These are phyloP conservation scores for Coemansia sp. DNA, from an alignment of 371 early-diverging fungal genomes.

Conservation along the genomic window DNA sequence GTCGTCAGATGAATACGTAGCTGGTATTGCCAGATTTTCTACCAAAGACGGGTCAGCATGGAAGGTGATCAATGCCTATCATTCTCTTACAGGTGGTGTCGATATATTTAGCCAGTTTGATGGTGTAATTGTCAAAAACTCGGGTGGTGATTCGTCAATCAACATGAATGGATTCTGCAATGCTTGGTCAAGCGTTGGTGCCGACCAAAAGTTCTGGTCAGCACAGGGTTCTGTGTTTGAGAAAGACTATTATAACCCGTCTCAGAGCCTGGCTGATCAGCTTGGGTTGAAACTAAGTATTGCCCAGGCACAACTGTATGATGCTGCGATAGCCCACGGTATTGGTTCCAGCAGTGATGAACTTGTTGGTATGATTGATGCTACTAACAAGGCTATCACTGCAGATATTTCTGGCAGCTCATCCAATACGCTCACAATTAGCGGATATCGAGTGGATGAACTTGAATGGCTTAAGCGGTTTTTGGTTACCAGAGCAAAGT, in stretches of 20 bases:
- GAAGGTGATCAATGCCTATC: constrained; percentile 56
- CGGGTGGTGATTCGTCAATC: constrained; percentile 7
- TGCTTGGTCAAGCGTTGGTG: constrained; percentile 40
- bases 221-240: constrained; percentile 46
- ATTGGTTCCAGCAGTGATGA: constrained; percentile 20
- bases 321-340: constrained; percentile 50
- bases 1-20: constrained; percentile 31
- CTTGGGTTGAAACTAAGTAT: constrained; percentile 37
- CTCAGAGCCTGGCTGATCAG: constrained; percentile 39
- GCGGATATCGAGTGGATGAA: constrained; percentile 24
- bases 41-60: constrained; percentile 61
- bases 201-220: constrained; percentile 30
- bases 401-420: constrained; percentile 15
- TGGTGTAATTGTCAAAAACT: constrained; percentile 7
- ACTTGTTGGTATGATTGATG: constrained; percentile 21
- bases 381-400: constrained; percentile 15
- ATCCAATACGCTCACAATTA: constrained; percentile 22
- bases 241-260: constrained; percentile 44
- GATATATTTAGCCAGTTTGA: constrained; percentile 44
- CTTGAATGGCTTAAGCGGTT: constrained; percentile 44
- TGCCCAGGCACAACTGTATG: constrained; percentile 51
- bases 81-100: constrained; percentile 37
- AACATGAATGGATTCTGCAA: constrained; percentile 47
- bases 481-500: constrained; percentile 27
- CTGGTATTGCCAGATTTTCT: constrained; percentile 64